Evolutionary conservation across 352 stramenopile species (phyloP).

Genomic region (Phytophthora lateralis): DNA sequence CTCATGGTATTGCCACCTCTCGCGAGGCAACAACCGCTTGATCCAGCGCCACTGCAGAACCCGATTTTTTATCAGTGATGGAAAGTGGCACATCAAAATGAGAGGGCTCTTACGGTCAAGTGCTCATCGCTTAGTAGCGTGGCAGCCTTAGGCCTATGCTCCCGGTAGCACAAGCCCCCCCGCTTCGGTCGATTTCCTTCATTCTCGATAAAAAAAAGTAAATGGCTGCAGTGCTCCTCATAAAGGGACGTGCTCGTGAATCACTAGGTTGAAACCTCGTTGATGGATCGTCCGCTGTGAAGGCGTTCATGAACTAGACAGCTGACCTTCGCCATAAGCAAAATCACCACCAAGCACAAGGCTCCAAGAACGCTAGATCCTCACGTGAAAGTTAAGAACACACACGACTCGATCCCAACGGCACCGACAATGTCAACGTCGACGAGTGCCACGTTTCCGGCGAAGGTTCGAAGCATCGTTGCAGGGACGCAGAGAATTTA

Average conservation of each 20-base stretch:
- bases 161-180: constrained; percentile 40
- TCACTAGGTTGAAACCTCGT: background rate
- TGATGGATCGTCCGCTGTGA: too few species aligned
- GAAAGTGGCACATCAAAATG: background rate
- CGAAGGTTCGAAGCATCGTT: too few species aligned
- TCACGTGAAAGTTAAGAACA: too few species aligned
- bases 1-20: constrained; percentile 13
- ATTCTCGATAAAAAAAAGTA: constrained; percentile 23
- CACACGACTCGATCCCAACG: too few species aligned
- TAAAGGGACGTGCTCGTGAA: too few species aligned
- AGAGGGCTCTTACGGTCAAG: constrained; percentile 17
- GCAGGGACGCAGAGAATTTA: too few species aligned
- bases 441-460: too few species aligned
- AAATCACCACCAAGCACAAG: too few species aligned
- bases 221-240: background rate
- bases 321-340: too few species aligned
- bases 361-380: too few species aligned
- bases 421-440: too few species aligned
- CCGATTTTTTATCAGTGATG: background rate
- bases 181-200: constrained; percentile 40
- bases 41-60: constrained; percentile 33
- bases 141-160: constrained; percentile 40
- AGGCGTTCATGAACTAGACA: too few species aligned
- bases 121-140: constrained; percentile 15
- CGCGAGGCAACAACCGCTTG: constrained; percentile 32